Evolutionary conservation across 78 protist genomes (phyloP).

Genomic region (Dictyostelium purpureum): DNA sequence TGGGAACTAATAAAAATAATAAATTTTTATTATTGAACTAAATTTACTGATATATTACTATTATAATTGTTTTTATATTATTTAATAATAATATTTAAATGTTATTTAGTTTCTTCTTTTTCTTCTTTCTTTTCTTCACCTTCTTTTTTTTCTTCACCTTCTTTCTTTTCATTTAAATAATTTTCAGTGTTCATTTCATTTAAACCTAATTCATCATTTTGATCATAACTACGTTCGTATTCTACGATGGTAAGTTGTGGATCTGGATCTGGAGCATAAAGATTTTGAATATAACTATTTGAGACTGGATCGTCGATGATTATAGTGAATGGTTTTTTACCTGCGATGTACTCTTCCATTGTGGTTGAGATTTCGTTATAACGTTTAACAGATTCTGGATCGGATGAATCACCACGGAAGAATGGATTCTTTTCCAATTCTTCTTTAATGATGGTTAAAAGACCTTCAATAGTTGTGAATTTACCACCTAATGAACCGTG

Average conservation of each 20-base stretch:
- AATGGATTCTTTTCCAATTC: constrained; percentile 78
- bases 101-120: background rate
- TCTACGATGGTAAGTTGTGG: constrained; percentile 81
- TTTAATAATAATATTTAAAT: background rate
- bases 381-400: background rate
- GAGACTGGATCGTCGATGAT: constrained; percentile 91
- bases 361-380: constrained; percentile 22
- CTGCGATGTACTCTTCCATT: background rate
- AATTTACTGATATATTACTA: no score
- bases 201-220: constrained; percentile 93
- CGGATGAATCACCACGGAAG: constrained; percentile 83
- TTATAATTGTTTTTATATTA: no score
- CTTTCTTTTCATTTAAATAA: constrained; percentile 15
- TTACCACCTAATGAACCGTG: constrained; percentile 94
- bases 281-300: constrained; percentile 79
- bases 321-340: constrained; percentile 82
- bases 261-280: constrained; percentile 90
- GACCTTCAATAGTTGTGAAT: constrained; percentile 96
- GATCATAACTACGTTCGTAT: constrained; percentile 90
- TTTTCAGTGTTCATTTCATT: constrained; percentile 87
- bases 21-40: no score
- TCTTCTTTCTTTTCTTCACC: background rate
- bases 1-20: no score
- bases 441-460: constrained; percentile 43
- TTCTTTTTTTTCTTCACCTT: background rate